Conservation (phyloP, 768 basidiomycete species). For the Amanita jacksonii region DNA sequence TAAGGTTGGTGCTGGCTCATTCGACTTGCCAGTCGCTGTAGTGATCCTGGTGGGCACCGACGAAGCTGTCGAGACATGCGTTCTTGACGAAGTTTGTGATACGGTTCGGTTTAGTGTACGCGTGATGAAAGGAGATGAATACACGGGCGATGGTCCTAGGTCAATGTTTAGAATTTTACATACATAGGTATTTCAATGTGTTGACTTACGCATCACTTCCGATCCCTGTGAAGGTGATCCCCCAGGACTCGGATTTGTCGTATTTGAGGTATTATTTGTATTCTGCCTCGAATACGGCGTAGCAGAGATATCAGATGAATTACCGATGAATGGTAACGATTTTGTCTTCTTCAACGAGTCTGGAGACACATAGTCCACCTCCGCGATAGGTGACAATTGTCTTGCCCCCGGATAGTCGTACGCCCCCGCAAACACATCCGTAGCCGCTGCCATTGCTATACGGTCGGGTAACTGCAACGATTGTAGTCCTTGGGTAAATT, state of each 20-base stretch:
- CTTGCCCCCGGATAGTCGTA: conserved; percentile 32
- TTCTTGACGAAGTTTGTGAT: conserved; percentile 54
- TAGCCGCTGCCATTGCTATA: conserved; percentile 11
- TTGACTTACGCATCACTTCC: conserved; percentile 35
- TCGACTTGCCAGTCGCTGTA: conserved; percentile 4
- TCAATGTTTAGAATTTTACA: neutral
- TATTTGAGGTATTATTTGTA: conserved; percentile 11
- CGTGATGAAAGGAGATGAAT: conserved; percentile 45
- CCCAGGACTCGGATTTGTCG: conserved; percentile 20
- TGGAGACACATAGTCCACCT: conserved; percentile 55
- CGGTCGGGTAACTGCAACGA: conserved; percentile 28
- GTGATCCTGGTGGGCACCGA: conserved; percentile 13
- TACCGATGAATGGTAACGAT: conserved; percentile 12
- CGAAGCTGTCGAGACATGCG: conserved; percentile 37
- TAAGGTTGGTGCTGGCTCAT: conserved; percentile 8
- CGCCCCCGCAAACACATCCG: conserved; percentile 26
- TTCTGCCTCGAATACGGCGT: conserved; percentile 8
- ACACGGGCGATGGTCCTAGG: conserved; percentile 39
- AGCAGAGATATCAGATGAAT: conserved; percentile 15
- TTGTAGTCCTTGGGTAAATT: conserved; percentile 29
- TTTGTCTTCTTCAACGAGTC: conserved; percentile 15
- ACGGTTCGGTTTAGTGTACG: conserved; percentile 58
- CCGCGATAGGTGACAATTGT: conserved; percentile 58
- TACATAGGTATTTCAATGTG: conserved; percentile 6
- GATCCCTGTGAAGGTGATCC: conserved; percentile 30